Evolutionary conservation across 768 basidiomycete genomes (phyloP).

Genomic region (Suillus clintonianus): DNA sequence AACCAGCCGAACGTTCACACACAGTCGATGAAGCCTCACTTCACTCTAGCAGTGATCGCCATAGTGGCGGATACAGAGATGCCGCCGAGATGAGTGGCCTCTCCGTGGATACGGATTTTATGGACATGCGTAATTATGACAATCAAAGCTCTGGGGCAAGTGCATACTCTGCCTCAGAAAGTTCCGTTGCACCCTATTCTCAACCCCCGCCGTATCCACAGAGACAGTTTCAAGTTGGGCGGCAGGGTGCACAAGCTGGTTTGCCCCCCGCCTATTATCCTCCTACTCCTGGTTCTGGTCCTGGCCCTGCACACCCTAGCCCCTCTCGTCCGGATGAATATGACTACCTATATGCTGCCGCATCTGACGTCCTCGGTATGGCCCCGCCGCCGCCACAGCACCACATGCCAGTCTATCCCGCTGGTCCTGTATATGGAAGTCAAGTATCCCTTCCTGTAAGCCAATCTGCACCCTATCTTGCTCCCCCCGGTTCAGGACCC

Average conservation of each 20-base stretch:
- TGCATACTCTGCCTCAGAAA: conserved; percentile 28
- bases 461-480: conserved; percentile 34
- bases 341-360: conserved; percentile 69
- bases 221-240: conserved; percentile 22
- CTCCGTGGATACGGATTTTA: conserved; percentile 37
- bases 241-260: conserved; percentile 30
- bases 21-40: conserved; percentile 25
- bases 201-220: conserved; percentile 22
- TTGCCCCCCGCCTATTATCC: conserved; percentile 20
- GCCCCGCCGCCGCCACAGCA: conserved; percentile 48
- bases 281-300: too few relatives aligned
- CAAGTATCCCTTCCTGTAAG: conserved; percentile 25
- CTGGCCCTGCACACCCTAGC: conserved; percentile 9
- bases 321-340: conserved; percentile 43
- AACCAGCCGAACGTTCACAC: conserved; percentile 16
- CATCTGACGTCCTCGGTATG: conserved; percentile 81
- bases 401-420: conserved; percentile 19
- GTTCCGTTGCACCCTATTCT: conserved; percentile 14
- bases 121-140: conserved; percentile 41
- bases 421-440: conserved; percentile 21
- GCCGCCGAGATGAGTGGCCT: conserved; percentile 20
- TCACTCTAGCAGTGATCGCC: conserved; percentile 33
- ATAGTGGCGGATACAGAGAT: conserved; percentile 29
- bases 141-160: conserved; percentile 33
- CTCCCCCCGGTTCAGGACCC: conserved; percentile 25